Evolutionary conservation across 352 stramenopile species (phyloP), one percentile per base, ranked within the genome.

Genomic region (Globisporangium lucens): DNA sequence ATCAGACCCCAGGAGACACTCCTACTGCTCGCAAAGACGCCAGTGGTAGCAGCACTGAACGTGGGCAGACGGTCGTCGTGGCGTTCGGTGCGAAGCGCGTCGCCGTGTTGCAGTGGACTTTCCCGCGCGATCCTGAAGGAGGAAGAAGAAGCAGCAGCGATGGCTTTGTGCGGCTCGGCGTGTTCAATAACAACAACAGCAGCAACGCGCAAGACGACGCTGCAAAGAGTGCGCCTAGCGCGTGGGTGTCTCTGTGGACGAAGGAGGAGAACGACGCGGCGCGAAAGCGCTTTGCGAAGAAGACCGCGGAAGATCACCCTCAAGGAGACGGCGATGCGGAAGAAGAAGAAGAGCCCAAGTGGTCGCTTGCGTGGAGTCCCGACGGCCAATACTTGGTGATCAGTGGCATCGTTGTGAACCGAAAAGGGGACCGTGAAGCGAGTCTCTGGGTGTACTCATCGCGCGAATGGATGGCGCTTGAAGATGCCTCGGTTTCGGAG

Each of bases 371-470:
- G n/a, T 89, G 80, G 85, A 93, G 82, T 70, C 68, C 77, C 17
- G 79, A 91, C 62, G 73, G 68, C 7, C 70, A 76, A 9, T 78
- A 86, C 63, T 65, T 93, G 30, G 67, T 89, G 41, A 53, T 91
- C 13, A 68, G 69, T 20, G 83, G 83, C 12, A 61, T 63, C 24
- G 30, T 78, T 20, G n/a, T 52, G 27, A 47, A 13, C 10, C 63
- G 77, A 24, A 71, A 56, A 27, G 71, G 58, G 22, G 62, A 65
- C 56, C 22, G 2, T 20, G 77, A 74, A 55, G 61, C 43, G 61
- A 70, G 22, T 43, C 7, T 93, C 30, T 91, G 80, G 82, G 43
- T 93, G 24, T 75, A 78, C 55, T 72, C 79, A 0, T 67, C 72
- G 17, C 57, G 73, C 38, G 57, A 77, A 27, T 89, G 80, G 81